Conservation (phyloP, 129 eudicot genomes). For the Tagetes patula region DNA sequence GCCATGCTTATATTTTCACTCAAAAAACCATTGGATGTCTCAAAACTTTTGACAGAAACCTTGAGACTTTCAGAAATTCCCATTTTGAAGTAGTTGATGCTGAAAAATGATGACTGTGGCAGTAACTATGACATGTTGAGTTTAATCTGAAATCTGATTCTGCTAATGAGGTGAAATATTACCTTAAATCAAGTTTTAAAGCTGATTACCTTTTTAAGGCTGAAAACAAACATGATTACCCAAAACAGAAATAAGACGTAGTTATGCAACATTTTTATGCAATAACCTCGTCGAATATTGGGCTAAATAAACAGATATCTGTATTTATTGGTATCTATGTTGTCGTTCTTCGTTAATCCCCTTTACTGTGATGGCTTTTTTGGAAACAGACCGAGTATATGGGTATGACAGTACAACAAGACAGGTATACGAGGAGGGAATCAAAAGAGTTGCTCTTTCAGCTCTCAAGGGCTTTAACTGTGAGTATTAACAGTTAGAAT, state of each 20-base stretch:
- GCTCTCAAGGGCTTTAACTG: constrained; percentile 80
- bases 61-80: not conserved
- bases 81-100: not conserved
- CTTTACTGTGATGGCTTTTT: not conserved
- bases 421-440: constrained; percentile 85
- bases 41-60: not conserved
- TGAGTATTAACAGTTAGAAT: constrained; percentile 29
- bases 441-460: constrained; percentile 77
- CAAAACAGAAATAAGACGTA: not conserved
- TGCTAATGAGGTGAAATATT: not conserved
- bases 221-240: not conserved
- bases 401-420: constrained; percentile 56
- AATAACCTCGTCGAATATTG: not conserved
- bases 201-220: not conserved
- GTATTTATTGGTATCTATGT: not conserved
- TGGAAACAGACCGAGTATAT: constrained; percentile 67
- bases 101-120: not conserved
- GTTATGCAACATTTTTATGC: not conserved
- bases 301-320: not conserved
- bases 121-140: not conserved
- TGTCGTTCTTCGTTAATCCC: not conserved
- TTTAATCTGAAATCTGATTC: not conserved
- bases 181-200: not conserved
- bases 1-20: not conserved
- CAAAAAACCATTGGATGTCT: not conserved